These are phyloP conservation scores for Alternaria triticimaculans DNA, from an alignment of 2,329 filamentous ascomycete species.

Conservation along the genomic window DNA sequence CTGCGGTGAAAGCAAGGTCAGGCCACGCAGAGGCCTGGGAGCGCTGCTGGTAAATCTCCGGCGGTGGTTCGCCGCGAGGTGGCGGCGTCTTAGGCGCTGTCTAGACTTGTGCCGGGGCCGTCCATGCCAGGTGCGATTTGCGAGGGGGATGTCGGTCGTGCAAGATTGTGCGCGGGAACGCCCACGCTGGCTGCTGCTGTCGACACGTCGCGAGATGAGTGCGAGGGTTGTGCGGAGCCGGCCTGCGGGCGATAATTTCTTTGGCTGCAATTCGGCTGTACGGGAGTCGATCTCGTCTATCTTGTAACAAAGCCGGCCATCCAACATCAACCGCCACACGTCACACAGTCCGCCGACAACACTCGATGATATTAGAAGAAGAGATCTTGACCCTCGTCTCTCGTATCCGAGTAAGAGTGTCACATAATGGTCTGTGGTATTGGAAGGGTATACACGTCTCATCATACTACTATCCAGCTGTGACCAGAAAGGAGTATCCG, in stretches of 20 bases:
- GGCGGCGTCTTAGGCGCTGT: slow-evolving; percentile 16
- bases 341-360: not conserved
- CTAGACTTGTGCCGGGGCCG: slow-evolving; percentile 12
- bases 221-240: slow-evolving; percentile 1
- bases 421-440: not conserved
- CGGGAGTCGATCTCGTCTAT: slow-evolving; percentile 12
- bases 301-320: not conserved
- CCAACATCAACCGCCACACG: not conserved
- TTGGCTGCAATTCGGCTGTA: slow-evolving; percentile 4
- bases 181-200: slow-evolving; percentile 5
- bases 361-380: not conserved
- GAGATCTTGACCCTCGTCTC: not conserved
- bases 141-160: slow-evolving; percentile 6
- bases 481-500: not conserved
- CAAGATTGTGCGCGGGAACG: slow-evolving; percentile 2
- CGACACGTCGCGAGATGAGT: slow-evolving; percentile 3
- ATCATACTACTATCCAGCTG: not conserved
- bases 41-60: slow-evolving; percentile 14
- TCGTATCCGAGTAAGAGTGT: not conserved
- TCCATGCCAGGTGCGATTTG: slow-evolving; percentile 18
- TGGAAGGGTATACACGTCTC: not conserved
- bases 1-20: slow-evolving; percentile 10
- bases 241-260: slow-evolving; percentile 9
- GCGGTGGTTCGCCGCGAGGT: slow-evolving; percentile 15
- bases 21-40: slow-evolving; percentile 15